Base-by-base conservation (phyloP, 2,329 filamentous ascomycete species). In the Hypoxylon sp. region DNA sequence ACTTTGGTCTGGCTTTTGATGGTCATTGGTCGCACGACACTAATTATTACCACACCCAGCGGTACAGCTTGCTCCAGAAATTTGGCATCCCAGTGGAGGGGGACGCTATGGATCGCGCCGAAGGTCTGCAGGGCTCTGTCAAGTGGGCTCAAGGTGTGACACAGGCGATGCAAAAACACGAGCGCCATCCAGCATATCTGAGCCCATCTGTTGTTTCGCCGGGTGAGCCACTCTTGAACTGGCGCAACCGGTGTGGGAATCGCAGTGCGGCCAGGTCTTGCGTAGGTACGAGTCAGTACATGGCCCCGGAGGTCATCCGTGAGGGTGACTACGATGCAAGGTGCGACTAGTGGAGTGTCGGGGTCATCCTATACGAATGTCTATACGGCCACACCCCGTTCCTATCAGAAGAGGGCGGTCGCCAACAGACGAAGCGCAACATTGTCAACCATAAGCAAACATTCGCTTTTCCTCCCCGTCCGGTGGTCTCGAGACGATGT, bases 311-410 rank as follows among this genome's bases (percentile, higher is more conserved):
- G 82, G 93, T 98, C 17, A 91, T 98, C 64, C 85, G 87, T 71
- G 93, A 94, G 29, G 87, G 93, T 53, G 82, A 86, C 39, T 98
- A 98, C 79, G 96, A 98, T 80, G 95, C 93, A 31, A 87, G 95
- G 76, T 98, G 95, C 80, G 95, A 98, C 80, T 98, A 88, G 93
- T 98, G 93, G 95, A 98, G 94, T 80, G 88, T 98, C 73, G 95
- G 94, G 58, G 90, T 98, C 76, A 98, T 98, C 76, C 81, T 98
- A 62, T 98, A 93, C 76, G 95, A 98, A 85, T 98, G 95, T 75
- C 84, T 98, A 1, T 98, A 96, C 77, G 95, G 95, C 0, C 92
- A 91, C 68, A 98, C 95, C 0, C 95, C 95, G 0, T 98, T 98
- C 78, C 88, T 94, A 57, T 89, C 92, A 15, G 92, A 95, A 52